These are phyloP conservation scores for Fusarium tjaetaba DNA, from an alignment of 2,329 filamentous ascomycete genomes.

Conservation along the genomic window DNA sequence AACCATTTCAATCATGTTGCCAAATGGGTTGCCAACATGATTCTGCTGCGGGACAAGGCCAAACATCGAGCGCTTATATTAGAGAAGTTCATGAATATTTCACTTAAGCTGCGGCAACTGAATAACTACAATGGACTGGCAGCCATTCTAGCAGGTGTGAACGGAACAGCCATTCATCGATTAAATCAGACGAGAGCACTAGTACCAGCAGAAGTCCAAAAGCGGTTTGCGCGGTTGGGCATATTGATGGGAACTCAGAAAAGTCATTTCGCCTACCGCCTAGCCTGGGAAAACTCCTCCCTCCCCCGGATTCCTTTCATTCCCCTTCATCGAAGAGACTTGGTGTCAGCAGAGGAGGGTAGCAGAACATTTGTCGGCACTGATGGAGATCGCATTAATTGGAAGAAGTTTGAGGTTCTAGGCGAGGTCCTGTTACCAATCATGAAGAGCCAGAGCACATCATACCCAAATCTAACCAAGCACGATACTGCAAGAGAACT, in stretches of 20 bases:
- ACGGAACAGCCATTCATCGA: conserved; percentile 85
- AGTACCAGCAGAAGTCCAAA: conserved; percentile 76
- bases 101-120: conserved; percentile 83
- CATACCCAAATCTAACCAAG: conserved; percentile 77
- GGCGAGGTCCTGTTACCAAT: conserved; percentile 90
- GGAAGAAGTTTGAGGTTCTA: conserved; percentile 98
- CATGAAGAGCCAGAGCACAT: conserved; percentile 88
- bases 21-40: conserved; percentile 83
- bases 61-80: conserved; percentile 92
- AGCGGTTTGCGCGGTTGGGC: conserved; percentile 86
- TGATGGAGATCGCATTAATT: conserved; percentile 83
- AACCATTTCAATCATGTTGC: conserved; percentile 89
- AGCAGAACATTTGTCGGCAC: conserved; percentile 87
- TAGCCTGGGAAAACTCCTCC: conserved; percentile 96
- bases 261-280: conserved; percentile 92
- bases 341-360: conserved; percentile 92
- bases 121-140: conserved; percentile 98
- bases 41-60: conserved; percentile 90
- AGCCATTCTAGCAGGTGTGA: conserved; percentile 93
- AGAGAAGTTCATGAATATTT: conserved; percentile 95
- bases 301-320: conserved; percentile 92
- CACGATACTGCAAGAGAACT: conserved; percentile 78
- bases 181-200: conserved; percentile 82
- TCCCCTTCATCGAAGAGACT: conserved; percentile 86
- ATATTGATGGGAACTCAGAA: conserved; percentile 94